These are phyloP conservation scores for Mucor velutinosus DNA, from an alignment of 371 early-diverging fungal species.

Conservation along the genomic window DNA sequence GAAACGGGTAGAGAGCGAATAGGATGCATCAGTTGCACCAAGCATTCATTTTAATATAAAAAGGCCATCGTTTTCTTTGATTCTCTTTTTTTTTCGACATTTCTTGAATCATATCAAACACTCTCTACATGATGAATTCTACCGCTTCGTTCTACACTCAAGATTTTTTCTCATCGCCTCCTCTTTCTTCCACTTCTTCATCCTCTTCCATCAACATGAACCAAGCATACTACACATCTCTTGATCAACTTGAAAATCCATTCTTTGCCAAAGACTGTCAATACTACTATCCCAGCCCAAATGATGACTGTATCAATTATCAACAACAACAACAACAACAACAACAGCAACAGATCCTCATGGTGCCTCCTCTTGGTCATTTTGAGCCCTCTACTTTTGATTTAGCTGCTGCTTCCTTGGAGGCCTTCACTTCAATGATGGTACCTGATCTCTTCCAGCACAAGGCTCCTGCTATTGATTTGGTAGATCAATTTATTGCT, in stretches of 20 bases:
- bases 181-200: background rate
- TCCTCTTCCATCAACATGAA: constrained; percentile 5
- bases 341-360: constrained; percentile 8
- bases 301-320: background rate
- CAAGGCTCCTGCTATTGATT: constrained; percentile 17
- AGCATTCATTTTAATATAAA: background rate
- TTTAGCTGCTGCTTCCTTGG: background rate
- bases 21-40: constrained; percentile 3
- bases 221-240: constrained; percentile 24
- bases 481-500: constrained; percentile 32
- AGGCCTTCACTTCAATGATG: constrained; percentile 9
- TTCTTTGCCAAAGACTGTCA: constrained; percentile 3
- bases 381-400: background rate
- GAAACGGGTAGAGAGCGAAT: constrained; percentile 7
- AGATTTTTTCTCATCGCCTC: constrained; percentile 17
- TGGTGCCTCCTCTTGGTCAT: constrained; percentile 32
- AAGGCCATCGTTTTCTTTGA: background rate
- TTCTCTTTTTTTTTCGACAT: constrained; percentile 4
- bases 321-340: constrained; percentile 10
- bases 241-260: constrained; percentile 14
- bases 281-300: constrained; percentile 24
- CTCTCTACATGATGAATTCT: background rate
- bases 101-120: background rate
- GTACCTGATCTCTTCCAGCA: constrained; percentile 9
- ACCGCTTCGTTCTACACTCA: constrained; percentile 6